Evolutionary conservation across 2,329 filamentous ascomycete genomes (phyloP).

Genomic region (Herpomyces periplanetae): DNA sequence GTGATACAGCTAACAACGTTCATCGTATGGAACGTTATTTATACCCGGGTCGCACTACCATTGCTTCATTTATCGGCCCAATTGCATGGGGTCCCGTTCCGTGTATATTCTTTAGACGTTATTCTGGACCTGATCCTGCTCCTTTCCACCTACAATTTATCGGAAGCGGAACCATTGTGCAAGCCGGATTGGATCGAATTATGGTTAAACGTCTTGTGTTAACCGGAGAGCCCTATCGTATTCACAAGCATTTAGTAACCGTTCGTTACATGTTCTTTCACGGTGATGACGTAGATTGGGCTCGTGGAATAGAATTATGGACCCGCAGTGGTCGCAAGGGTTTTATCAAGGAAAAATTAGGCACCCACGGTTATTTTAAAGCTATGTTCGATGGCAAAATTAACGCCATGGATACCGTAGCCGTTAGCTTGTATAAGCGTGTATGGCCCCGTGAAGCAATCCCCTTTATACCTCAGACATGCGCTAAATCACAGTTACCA

Average conservation of each 20-base stretch:
- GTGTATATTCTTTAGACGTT: slow-evolving; percentile 42
- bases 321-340: slow-evolving; percentile 56
- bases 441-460: slow-evolving; percentile 5
- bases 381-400: slow-evolving; percentile 84
- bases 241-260: slow-evolving; percentile 87
- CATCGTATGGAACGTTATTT: slow-evolving; percentile 83
- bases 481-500: too few relatives aligned
- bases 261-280: slow-evolving; percentile 99
- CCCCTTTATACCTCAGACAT: too few relatives aligned
- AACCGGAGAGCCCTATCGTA: slow-evolving; percentile 88
- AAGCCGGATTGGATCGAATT: slow-evolving; percentile 30
- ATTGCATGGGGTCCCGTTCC: slow-evolving; percentile 77
- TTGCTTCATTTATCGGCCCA: slow-evolving; percentile 62
- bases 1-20: slow-evolving; percentile 72
- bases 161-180: slow-evolving; percentile 49
- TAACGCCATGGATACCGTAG: slow-evolving; percentile 75
- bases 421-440: slow-evolving; percentile 24
- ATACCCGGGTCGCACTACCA: slow-evolving; percentile 54
- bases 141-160: slow-evolving; percentile 21
- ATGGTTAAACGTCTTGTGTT: slow-evolving; percentile 77
- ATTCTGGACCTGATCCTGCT: slow-evolving; percentile 9
- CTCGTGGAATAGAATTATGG: slow-evolving; percentile 83
- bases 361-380: slow-evolving; percentile 98
- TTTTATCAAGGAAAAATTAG: slow-evolving; percentile 67
- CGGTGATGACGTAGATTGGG: slow-evolving; percentile 74